Evolutionary conservation across 371 early-diverging fungal species (phyloP).

Genomic region (Chytridiales sp.): DNA sequence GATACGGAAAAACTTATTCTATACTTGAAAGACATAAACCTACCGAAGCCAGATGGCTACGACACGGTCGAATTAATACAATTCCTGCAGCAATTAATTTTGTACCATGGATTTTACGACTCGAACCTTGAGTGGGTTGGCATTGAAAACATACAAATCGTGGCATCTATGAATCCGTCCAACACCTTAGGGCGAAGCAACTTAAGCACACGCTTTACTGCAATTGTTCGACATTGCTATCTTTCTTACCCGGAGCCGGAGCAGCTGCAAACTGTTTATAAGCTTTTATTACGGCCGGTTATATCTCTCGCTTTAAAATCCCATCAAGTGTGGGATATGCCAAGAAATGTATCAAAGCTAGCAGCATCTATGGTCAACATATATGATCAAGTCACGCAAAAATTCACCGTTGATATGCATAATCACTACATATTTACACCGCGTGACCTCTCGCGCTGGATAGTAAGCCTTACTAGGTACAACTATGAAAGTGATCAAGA

Average conservation of each 20-base stretch:
- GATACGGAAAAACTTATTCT: slow-evolving; percentile 48
- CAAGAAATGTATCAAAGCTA: slow-evolving; percentile 42
- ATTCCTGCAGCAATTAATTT: slow-evolving; percentile 54
- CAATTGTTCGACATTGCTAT: slow-evolving; percentile 39
- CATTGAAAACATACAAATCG: slow-evolving; percentile 53
- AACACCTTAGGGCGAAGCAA: slow-evolving; percentile 42
- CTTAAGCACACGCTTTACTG: slow-evolving; percentile 49
- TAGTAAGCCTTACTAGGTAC: slow-evolving; percentile 40
- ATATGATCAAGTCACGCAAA: slow-evolving; percentile 38
- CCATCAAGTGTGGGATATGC: slow-evolving; percentile 41
- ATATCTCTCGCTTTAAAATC: slow-evolving; percentile 21
- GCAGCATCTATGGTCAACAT: slow-evolving; percentile 44
- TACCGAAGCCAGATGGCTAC: slow-evolving; percentile 54
- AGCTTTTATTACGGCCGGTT: slow-evolving; percentile 35
- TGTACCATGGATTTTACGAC: slow-evolving; percentile 55
- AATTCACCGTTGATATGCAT: slow-evolving; percentile 45
- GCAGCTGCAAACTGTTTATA: slow-evolving; percentile 43
- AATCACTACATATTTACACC: slow-evolving; percentile 52
- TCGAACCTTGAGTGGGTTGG: slow-evolving; percentile 51
- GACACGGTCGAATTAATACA: slow-evolving; percentile 53
- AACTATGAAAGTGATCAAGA: slow-evolving; percentile 32
- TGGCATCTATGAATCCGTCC: slow-evolving; percentile 54
- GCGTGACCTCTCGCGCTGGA: slow-evolving; percentile 48
- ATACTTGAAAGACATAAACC: slow-evolving; percentile 55
- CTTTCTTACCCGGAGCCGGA: slow-evolving; percentile 44